Percentiles rank a stretch among this genome's conserved stretches.
These are phyloP conservation scores for Clarireedia monteithiana DNA, from an alignment of 2,329 filamentous ascomycete genomes.

Conservation along the genomic window DNA sequence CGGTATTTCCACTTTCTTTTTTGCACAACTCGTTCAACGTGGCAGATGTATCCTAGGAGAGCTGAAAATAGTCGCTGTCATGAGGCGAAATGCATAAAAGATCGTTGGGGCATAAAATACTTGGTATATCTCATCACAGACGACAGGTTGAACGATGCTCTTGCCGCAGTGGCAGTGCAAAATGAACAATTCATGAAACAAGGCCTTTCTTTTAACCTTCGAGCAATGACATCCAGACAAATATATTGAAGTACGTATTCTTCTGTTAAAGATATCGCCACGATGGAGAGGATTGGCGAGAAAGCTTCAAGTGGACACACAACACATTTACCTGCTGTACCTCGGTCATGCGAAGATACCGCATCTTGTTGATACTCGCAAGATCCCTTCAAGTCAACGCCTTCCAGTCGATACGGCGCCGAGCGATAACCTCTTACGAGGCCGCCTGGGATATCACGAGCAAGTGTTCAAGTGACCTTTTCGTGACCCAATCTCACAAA, in stretches of 20 bases:
- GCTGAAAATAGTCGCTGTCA: background rate
- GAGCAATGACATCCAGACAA: background rate
- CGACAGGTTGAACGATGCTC: constrained; percentile 6
- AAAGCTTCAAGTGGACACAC: too few species aligned
- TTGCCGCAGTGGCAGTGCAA: constrained; percentile 6
- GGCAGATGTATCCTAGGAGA: background rate
- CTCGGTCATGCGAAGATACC: too few species aligned
- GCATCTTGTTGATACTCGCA: too few species aligned
- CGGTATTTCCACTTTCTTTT: background rate
- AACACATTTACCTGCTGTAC: too few species aligned
- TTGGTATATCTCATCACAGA: constrained; percentile 3
- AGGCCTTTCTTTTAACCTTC: background rate
- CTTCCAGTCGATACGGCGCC: background rate
- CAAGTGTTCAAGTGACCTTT: constrained; percentile 4
- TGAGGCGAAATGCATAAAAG: constrained; percentile 5
- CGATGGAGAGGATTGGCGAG: background rate
- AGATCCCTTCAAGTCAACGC: background rate
- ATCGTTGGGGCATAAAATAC: constrained; percentile 1
- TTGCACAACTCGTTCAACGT: background rate
- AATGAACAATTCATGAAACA: background rate
- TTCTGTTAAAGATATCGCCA: background rate
- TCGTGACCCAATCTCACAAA: background rate
- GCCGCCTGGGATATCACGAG: background rate
- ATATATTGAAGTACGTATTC: background rate
- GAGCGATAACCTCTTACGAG: background rate